phyloP scores from a whole-genome alignment of 306 rosid genomes.

The Lablab purpureus region DNA sequence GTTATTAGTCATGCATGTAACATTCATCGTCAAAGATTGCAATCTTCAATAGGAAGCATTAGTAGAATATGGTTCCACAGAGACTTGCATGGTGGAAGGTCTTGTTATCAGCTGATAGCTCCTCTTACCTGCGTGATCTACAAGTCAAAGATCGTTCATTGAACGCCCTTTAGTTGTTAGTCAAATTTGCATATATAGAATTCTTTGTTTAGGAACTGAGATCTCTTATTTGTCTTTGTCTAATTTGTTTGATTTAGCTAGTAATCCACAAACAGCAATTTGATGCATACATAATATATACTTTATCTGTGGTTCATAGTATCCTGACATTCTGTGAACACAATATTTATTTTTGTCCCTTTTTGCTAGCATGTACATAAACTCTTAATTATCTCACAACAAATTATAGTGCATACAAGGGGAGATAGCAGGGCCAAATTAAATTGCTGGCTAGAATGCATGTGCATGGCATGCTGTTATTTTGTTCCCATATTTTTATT shows the following conservation, averaged over 20 bases:
- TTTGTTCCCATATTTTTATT: constrained; percentile 49
- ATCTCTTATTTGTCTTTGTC: constrained; percentile 46
- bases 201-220: constrained; percentile 48
- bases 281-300: constrained; percentile 21
- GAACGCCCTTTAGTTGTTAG: constrained; percentile 45
- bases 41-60: constrained; percentile 44
- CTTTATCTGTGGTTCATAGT: not conserved
- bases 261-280: constrained; percentile 24
- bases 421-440: constrained; percentile 32
- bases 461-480: constrained; percentile 55
- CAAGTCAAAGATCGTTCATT: constrained; percentile 73
- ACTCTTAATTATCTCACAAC: constrained; percentile 5
- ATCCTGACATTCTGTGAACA: constrained; percentile 32
- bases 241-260: constrained; percentile 32
- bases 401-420: not conserved
- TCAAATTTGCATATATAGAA: constrained; percentile 43
- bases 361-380: constrained; percentile 25
- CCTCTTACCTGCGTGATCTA: constrained; percentile 65
- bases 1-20: constrained; percentile 48
- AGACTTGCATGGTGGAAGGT: constrained; percentile 56
- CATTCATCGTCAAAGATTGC: constrained; percentile 50
- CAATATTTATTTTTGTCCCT: constrained; percentile 8
- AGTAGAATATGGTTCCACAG: constrained; percentile 38
- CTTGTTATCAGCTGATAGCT: constrained; percentile 51
- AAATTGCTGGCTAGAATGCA: not conserved